These are phyloP conservation scores for Spinacia oleracea DNA, from an alignment of 179 eudicot genomes.

Conservation along the genomic window DNA sequence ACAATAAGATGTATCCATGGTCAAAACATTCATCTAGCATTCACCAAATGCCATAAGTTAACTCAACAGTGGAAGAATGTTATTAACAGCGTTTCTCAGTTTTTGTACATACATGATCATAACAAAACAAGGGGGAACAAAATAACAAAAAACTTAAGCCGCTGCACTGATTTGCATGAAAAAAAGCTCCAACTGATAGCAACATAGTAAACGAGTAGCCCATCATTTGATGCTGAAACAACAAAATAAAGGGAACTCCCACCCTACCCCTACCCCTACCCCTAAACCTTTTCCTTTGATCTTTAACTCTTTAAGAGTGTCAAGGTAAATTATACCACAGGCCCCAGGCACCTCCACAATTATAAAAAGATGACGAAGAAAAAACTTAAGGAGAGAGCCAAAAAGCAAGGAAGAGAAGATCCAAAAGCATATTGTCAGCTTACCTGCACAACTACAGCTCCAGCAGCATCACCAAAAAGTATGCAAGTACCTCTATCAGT, in stretches of 20 bases:
- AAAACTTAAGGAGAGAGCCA: neutral
- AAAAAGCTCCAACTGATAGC: neutral
- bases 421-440: neutral
- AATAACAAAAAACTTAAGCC: neutral
- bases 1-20: neutral
- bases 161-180: neutral
- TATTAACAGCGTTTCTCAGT: neutral
- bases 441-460: constrained; percentile 95
- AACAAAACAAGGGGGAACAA: neutral
- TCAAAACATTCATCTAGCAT: neutral
- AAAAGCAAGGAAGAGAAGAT: neutral
- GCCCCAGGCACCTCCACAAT: neutral
- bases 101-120: neutral
- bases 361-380: neutral
- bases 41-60: neutral
- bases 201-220: neutral
- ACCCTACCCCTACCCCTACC: neutral
- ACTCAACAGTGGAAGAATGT: neutral
- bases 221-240: neutral
- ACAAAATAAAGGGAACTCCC: neutral
- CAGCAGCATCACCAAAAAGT: constrained; percentile 99
- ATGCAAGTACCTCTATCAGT: constrained; percentile 96
- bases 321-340: neutral
- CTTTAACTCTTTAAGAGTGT: neutral
- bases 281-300: neutral